Base-by-base conservation (phyloP, 2,329 filamentous ascomycete species). In the Truncatella angustata region DNA sequence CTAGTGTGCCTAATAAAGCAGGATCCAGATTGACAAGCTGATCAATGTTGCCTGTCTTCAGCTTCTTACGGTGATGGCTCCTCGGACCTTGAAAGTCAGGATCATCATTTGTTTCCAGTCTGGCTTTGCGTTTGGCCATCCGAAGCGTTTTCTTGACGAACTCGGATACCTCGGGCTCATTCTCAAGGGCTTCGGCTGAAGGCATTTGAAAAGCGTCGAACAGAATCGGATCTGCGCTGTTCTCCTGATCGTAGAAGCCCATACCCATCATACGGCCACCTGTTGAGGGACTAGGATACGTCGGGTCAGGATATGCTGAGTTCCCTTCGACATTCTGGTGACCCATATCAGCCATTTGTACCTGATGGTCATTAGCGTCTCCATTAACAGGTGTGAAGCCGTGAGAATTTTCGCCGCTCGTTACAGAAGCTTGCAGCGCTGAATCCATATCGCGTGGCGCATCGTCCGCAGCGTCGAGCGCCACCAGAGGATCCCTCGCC, bases 191-290 rank as follows among this genome's bases (percentile, higher is more conserved):
- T 4, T 79, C 76, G 4, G 72, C 70, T 11, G 75, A 68, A 4
- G 80, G 81, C 24, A 73, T 72, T 57, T 83, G 76, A 60, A 82
- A 84, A 7, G 77, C 76, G 56, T 85, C 79, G 53, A 84, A 85
- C 3, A 84, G 63, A 62, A 84, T 84, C 60, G 72, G 80, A 62
- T 84, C 79, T 2, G 77, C 73, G 20, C 73, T 75, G 57, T 82
- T 78, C 54, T 81, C 79, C 58, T 82, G 80, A 52, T 84, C 76
- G 60, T 84, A 85, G 63, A 84, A 84, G 9, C 80, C 81, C 72
- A 82, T 78, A 14, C 81, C 81, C 56, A 84, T 70, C 64, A 75
- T 78, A 28, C 78, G 71, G 47, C 78, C 76, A n/a, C 69, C 70
- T 36, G 71, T 60, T n/a, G 75, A 70, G 5, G 77, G 76, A 52